Evolutionary conservation across 805 yeast genomes (phyloP).

Genomic region (Naumovozyma castellii): DNA sequence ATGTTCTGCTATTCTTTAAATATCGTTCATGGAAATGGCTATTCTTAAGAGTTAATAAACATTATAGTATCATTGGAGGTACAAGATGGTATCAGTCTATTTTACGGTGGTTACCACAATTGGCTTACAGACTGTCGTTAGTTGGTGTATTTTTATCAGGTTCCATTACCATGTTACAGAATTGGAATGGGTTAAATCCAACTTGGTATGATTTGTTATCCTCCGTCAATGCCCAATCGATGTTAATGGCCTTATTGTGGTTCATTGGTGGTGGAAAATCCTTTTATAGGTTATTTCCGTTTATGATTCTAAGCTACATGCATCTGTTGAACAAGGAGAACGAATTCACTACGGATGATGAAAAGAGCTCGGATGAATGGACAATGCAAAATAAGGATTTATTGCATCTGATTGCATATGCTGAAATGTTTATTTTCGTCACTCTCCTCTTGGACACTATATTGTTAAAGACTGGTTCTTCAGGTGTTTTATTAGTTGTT

Average conservation of each 20-base stretch:
- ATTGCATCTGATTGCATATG: conserved; percentile 40
- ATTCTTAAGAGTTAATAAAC: conserved; percentile 19
- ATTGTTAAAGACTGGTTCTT: conserved; percentile 48
- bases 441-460: conserved; percentile 51
- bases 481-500: conserved; percentile 57
- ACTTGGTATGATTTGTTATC: conserved; percentile 55
- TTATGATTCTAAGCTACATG: conserved; percentile 43
- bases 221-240: conserved; percentile 67
- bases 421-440: conserved; percentile 47
- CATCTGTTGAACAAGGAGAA: conserved; percentile 37
- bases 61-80: conserved; percentile 13
- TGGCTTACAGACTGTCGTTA: conserved; percentile 46
- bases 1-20: conserved; percentile 20
- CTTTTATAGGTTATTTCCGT: conserved; percentile 56
- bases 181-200: conserved; percentile 54
- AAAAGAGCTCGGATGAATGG: conserved; percentile 7
- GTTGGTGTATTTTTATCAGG: conserved; percentile 48
- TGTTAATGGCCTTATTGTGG: conserved; percentile 50
- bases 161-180: conserved; percentile 44
- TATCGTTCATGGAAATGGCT: conserved; percentile 29
- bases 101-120: conserved; percentile 34
- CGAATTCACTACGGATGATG: conserved; percentile 10
- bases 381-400: conserved; percentile 13
- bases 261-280: conserved; percentile 56
- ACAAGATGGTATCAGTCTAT: conserved; percentile 17